Conservation (phyloP, 164 flowering plant species). For the Paratinospora sagittata region DNA sequence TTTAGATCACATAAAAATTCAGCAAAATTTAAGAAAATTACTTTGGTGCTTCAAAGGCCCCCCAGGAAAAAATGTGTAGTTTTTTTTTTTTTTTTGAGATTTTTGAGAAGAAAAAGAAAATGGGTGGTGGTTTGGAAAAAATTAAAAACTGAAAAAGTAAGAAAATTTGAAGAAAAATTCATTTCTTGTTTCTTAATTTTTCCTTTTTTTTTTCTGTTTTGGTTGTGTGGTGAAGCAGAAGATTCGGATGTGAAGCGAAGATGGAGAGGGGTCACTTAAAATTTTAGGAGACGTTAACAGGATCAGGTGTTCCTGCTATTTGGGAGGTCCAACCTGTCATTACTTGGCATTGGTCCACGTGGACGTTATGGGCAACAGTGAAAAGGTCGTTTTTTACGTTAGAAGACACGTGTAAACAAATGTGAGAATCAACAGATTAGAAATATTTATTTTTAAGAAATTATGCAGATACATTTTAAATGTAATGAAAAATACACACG, state of each 20-base stretch:
- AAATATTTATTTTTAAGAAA: no score
- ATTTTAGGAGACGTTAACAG: background rate
- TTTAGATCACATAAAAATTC: no score
- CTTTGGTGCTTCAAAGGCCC: no score
- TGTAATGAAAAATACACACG: no score
- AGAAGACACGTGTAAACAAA: background rate
- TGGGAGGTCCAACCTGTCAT: background rate
- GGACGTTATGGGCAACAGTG: background rate
- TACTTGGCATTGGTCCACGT: background rate
- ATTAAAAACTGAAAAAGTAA: background rate
- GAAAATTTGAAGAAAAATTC: background rate
- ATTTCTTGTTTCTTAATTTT: no score
- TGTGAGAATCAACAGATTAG: background rate
- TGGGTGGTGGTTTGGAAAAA: background rate
- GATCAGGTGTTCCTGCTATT: background rate
- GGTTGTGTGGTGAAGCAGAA: slow-evolving; percentile 3
- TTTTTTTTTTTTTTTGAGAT: no score
- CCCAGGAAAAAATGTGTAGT: background rate
- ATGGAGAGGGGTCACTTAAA: slow-evolving; percentile 5
- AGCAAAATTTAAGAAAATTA: no score
- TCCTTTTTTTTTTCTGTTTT: background rate
- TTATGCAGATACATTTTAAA: no score
- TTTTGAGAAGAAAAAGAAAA: background rate
- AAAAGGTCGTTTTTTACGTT: no score
- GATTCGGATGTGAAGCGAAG: background rate